Percentiles rank a stretch among this genome's conserved stretches.
These are phyloP conservation scores for Kwoniella pini DNA, from an alignment of 768 basidiomycete genomes.

Conservation along the genomic window DNA sequence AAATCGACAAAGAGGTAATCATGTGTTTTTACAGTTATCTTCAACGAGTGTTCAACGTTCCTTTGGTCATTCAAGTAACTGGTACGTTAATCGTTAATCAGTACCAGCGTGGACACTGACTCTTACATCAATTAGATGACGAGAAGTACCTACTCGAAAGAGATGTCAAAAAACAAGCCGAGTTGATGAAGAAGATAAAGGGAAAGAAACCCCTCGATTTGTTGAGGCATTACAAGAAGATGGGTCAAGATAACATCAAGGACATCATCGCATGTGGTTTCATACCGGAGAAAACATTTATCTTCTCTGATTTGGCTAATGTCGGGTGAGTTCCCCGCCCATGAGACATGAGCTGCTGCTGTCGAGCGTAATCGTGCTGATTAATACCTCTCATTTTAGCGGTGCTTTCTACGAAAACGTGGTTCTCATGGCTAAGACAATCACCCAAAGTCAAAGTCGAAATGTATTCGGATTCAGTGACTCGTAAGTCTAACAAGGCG, in stretches of 20 bases:
- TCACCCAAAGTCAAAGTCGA: conserved; percentile 89
- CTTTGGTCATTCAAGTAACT: conserved; percentile 92
- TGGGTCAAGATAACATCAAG: conserved; percentile 80
- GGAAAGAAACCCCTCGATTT: conserved; percentile 56
- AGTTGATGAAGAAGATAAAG: conserved; percentile 45
- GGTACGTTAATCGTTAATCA: conserved; percentile 61
- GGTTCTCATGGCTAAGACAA: conserved; percentile 85
- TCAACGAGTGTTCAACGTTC: conserved; percentile 92
- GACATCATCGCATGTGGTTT: conserved; percentile 98
- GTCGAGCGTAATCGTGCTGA: too few relatives aligned
- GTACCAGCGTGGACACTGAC: neutral
- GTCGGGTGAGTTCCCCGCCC: conserved; percentile 63
- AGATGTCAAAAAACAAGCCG: conserved; percentile 55
- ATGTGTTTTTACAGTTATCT: conserved; percentile 69
- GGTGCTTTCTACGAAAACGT: conserved; percentile 94
- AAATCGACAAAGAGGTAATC: neutral
- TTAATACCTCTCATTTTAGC: conserved; percentile 53
- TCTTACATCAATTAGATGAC: conserved; percentile 71
- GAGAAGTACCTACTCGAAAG: conserved; percentile 99
- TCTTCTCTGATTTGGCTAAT: conserved; percentile 88
- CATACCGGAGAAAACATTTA: conserved; percentile 87
- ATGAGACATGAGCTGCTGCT: too few relatives aligned
- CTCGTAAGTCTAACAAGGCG: conserved; percentile 64
- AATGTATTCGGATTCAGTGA: conserved; percentile 96
- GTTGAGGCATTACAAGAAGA: conserved; percentile 76